Evolutionary conservation across 2,329 filamentous ascomycete species (phyloP), one percentile per base, ranked within the genome.

Genomic region (Hypoxylon sp.): DNA sequence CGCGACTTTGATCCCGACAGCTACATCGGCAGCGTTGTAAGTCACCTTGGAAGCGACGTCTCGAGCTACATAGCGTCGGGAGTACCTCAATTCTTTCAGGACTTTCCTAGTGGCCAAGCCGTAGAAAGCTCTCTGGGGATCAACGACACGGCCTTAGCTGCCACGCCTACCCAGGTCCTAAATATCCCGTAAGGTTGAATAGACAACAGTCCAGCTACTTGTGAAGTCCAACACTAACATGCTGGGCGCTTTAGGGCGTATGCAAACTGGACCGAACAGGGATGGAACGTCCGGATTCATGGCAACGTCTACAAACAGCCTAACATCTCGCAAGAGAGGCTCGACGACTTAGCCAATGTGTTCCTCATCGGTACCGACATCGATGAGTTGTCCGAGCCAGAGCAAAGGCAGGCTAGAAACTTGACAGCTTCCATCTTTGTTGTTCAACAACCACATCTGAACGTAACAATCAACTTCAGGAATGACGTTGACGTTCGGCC

Each of bases 221-320:
- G 11, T 11, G 9, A n/a, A 33, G 33, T n/a, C 18, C 24, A 12
- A 69, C 16, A 24, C 20, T 55, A 9, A 67, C 30, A 9, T 42
- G 11, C 36, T 14, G 18, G 20, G 1, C 38, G 57, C 46, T 56
- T 20, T 49, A 69, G 67, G 11, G 81, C 82, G 9, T 91, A 91
- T 69, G 91, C 84, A n/a, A 94, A 94, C 68, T 94, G 90, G 88
- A 93, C 91, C 1, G 82, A 89, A n/a, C 78, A 87, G 61, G 90
- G 90, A 32, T 94, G 92, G 92, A 92, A 89, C 67, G 83, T 93
- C 2, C 85, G 91, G 26, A 87, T 93, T 67, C 91, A 91, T 69
- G 92, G 91, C 70, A 93, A 93, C 72, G 89, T 93, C n/a, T 94
- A 89, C 82, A 93, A 93, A 77, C 85, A 91, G 66, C 91, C 91